Evolutionary conservation across 2,329 filamentous ascomycete species (phyloP).

Genomic region (Nigrospora osmanthi): DNA sequence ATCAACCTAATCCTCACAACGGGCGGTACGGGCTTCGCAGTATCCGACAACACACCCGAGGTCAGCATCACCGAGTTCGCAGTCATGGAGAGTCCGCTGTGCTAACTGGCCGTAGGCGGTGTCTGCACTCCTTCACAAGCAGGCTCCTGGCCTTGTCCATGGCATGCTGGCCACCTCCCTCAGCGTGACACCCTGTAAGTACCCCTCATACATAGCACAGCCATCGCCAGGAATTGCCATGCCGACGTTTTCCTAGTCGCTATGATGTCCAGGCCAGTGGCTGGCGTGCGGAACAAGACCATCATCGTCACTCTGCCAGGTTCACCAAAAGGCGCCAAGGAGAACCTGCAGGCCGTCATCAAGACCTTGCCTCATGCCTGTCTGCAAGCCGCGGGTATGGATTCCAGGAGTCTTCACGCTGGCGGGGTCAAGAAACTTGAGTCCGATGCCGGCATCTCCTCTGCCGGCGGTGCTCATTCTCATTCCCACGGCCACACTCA

Average conservation of each 20-base stretch:
- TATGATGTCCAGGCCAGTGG: constrained; percentile 91
- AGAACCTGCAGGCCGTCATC: constrained; percentile 83
- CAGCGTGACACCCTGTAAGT: constrained; percentile 80
- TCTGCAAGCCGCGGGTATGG: constrained; percentile 72
- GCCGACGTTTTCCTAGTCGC: constrained; percentile 54
- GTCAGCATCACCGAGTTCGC: constrained; percentile 30
- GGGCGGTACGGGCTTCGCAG: constrained; percentile 88
- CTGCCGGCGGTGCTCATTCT: constrained; percentile 15
- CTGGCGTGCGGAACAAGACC: constrained; percentile 74
- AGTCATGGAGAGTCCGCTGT: neutral
- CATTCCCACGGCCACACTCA: constrained; percentile 30
- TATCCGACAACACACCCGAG: constrained; percentile 81
- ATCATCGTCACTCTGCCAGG: constrained; percentile 86
- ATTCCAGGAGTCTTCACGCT: constrained; percentile 71
- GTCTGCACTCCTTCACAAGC: constrained; percentile 68
- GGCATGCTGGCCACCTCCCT: constrained; percentile 86
- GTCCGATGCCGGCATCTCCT: constrained; percentile 62
- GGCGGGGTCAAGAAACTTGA: constrained; percentile 82
- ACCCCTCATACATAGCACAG: neutral
- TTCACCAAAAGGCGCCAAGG: constrained; percentile 88
- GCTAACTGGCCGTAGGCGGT: constrained; percentile 52
- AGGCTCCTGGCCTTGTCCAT: constrained; percentile 88
- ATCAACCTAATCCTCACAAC: constrained; percentile 79
- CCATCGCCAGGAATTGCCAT: neutral
- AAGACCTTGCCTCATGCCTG: constrained; percentile 96